Evolutionary conservation across 1,139 yeast genomes (phyloP), one percentile per base, ranked within the genome.

Genomic region (Lodderomyces parapsilosis): DNA sequence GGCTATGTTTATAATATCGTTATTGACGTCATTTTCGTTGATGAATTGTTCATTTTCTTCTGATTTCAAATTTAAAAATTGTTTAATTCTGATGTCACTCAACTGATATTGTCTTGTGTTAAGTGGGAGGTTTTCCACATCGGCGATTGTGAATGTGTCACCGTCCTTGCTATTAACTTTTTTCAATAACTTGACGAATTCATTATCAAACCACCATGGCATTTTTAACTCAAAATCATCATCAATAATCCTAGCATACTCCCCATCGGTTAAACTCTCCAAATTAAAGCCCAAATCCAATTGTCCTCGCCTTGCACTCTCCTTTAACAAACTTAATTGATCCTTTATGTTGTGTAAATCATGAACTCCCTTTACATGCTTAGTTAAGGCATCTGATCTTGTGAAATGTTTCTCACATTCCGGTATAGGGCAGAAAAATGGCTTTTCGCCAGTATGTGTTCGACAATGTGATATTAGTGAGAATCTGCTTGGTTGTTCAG

Each of bases 371-470:
- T 80, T 72, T 43, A 83, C 69, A 57, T 86, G 93, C 53, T 79
- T 76, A 11, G 83, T 76, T 49, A 86, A 65, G 1, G 83, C 86
- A 49, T 81, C 87, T 1, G 82, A 68, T 44, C 83, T 59, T 0
- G 80, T 72, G 54, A 83, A 83, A 41, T 74, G 74, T 47, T 79
- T 74, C 45, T 76, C 78, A 61, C 93, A 86, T 53, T 83, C 89
- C 1, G 89, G 89, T 11, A 83, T 69, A 0, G 81, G 74, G 56
- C 94, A 86, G 50, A 73, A 79, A 54, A 79, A 82, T 25, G 87
- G 87, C 51, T 76, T 75, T 53, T 82, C 87, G 0, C 86, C 83
- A 0, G 87, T 79, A 56, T 84, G 91, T 2, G 80, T 70, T 41
- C 88, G 61, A 53, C 83, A 68, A 56, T 84, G 91, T 0, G 84